Conservation (phyloP, 2,329 filamentous ascomycete genomes). For the Xylaria arbuscula region DNA sequence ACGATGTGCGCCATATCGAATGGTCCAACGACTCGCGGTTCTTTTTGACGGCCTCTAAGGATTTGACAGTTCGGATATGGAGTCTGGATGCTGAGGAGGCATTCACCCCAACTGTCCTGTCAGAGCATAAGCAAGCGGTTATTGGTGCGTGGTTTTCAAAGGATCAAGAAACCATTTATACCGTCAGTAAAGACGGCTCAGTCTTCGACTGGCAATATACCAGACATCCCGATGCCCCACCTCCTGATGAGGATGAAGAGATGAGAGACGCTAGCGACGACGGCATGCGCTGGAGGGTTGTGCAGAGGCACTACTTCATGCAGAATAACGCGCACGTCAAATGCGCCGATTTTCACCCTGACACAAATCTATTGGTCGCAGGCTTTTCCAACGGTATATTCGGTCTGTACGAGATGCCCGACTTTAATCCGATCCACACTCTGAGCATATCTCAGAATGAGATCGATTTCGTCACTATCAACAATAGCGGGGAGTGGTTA, state of each 20-base stretch:
- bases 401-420: slow-evolving; percentile 92
- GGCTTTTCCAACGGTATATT: slow-evolving; percentile 97
- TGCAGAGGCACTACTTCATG: slow-evolving; percentile 93
- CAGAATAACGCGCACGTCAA: slow-evolving; percentile 87
- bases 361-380: slow-evolving; percentile 91
- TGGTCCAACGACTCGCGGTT: slow-evolving; percentile 98
- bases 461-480: slow-evolving; percentile 94
- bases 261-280: slow-evolving; percentile 70
- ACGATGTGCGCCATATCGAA: slow-evolving; percentile 84
- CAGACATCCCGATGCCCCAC: slow-evolving; percentile 66
- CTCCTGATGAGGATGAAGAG: slow-evolving; percentile 67
- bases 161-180: slow-evolving; percentile 95
- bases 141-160: slow-evolving; percentile 97
- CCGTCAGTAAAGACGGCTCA: slow-evolving; percentile 96
- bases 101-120: slow-evolving; percentile 88
- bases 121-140: slow-evolving; percentile 90
- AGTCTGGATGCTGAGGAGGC: slow-evolving; percentile 87
- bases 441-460: slow-evolving; percentile 94
- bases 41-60: slow-evolving; percentile 91
- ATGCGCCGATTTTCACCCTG: slow-evolving; percentile 89
- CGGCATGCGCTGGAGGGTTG: slow-evolving; percentile 88
- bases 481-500: slow-evolving; percentile 94
- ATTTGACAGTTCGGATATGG: slow-evolving; percentile 94
- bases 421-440: slow-evolving; percentile 95
- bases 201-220: slow-evolving; percentile 92